phyloP scores from a whole-genome alignment of 2,329 filamentous ascomycete genomes.

The Zymoseptoria pseudotritici region DNA sequence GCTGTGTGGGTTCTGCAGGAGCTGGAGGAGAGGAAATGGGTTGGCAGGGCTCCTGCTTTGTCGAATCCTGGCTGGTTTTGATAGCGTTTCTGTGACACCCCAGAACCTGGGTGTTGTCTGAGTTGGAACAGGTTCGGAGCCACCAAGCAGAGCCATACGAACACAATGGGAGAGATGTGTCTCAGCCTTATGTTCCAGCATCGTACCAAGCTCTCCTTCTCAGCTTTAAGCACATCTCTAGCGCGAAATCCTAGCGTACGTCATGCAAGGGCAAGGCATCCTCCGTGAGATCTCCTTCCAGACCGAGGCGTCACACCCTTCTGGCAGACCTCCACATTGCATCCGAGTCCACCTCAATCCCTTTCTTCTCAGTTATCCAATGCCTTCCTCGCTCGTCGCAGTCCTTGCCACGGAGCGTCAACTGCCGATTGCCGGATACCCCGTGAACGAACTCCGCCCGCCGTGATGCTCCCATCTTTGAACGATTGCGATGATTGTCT shows the following conservation, averaged over 20 bases:
- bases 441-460: not conserved
- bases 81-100: not conserved
- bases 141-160: not conserved
- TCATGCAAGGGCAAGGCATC: not conserved
- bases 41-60: slow-evolving; percentile 14
- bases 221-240: not conserved
- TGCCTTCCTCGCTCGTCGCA: not conserved
- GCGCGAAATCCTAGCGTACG: not conserved
- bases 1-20: slow-evolving; percentile 20
- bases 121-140: not conserved
- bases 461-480: slow-evolving; percentile 27
- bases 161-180: not conserved
- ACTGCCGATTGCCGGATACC: not conserved
- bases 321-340: not conserved
- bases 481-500: slow-evolving; percentile 52
- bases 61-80: slow-evolving; percentile 16
- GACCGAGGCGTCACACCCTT: not conserved
- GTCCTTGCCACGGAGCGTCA: not conserved
- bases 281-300: not conserved
- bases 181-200: not conserved
- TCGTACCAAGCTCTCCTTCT: not conserved
- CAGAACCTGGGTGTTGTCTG: not conserved
- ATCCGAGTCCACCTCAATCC: not conserved
- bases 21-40: slow-evolving; percentile 16
- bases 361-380: not conserved